Percentiles rank a stretch among this genome's conserved stretches.
Conservation (phyloP, 345 rosid species). For the Brassica cretica region DNA sequence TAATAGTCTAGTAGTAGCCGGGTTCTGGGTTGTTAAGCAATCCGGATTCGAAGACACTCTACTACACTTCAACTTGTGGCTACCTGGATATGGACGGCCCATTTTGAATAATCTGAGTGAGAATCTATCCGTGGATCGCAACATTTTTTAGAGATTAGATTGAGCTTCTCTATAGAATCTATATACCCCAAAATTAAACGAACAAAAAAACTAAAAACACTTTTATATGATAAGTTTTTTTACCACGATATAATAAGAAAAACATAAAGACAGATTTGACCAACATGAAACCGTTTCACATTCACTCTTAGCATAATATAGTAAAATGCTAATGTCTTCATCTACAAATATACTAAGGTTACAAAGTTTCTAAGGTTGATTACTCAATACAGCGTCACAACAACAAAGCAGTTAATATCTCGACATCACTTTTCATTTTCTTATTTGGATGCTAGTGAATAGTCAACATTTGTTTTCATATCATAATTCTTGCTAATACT, state of each 20-base stretch:
- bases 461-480: conserved; percentile 17
- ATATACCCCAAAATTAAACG: too few species aligned
- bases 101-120: too few species aligned
- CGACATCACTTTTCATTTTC: neutral
- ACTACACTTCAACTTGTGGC: too few species aligned
- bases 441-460: conserved; percentile 21
- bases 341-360: neutral
- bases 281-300: neutral
- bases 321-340: neutral
- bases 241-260: neutral
- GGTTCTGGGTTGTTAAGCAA: too few species aligned
- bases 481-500: neutral
- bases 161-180: too few species aligned
- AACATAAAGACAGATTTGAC: neutral
- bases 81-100: too few species aligned
- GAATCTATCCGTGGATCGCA: too few species aligned
- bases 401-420: neutral
- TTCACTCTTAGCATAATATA: neutral
- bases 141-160: too few species aligned
- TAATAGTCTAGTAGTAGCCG: too few species aligned
- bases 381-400: neutral
- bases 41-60: too few species aligned
- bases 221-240: too few species aligned
- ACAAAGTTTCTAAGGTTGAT: neutral
- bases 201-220: too few species aligned